Base-by-base conservation (phyloP, 768 basidiomycete species). In the Serendipita sp. region DNA sequence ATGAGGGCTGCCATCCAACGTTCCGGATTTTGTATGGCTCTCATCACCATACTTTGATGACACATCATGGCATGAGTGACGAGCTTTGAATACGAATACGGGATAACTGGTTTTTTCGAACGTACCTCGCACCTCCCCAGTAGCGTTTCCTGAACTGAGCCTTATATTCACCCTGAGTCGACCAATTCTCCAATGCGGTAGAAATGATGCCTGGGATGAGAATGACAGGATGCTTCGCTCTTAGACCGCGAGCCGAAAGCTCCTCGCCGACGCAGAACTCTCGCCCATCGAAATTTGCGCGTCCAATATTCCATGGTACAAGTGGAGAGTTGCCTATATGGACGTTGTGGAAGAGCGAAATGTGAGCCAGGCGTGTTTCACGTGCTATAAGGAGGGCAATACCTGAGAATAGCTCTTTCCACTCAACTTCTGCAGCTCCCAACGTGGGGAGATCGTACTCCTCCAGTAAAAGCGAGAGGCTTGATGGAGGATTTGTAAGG, bases 161-260 rank as follows among this genome's bases (percentile, higher is more conserved):
- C 3, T 89, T 82, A 67, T 91, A 88, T 64, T 90, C 89, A 0
- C 86, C 84, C 3, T 83, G 78, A 0, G 95, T 95, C 3, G 89
- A 87, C 95, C 96, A 99, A 4, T 89, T 92, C 71, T 97, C 94
- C 65, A 97, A 75, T 3, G 88, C 88, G 0, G 92, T 94, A 1
- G 90, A 92, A 43, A 94, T 84, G 62, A 95, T 86, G 1, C 92
- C 92, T 3, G 93, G 92, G 29, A 94, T 80, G n/a, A 96, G 75
- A 2, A 95, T 79, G 11, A 94, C 81, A 0, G 93, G 92, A 71
- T 88, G 78, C 63, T 85, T 74, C 3, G 89, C 90, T 62, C 75
- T 76, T 46, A 73, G 60, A 3, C 72, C 74, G 33, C 69, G 62
- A 34, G 62, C 68, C 8, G 67, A 50, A 31, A 73, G 55, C 16